Evolutionary conservation across 495 filamentous ascomycete genomes (phyloP), one percentile per base, ranked within the genome.

Genomic region (Mycothermus thermophilus): DNA sequence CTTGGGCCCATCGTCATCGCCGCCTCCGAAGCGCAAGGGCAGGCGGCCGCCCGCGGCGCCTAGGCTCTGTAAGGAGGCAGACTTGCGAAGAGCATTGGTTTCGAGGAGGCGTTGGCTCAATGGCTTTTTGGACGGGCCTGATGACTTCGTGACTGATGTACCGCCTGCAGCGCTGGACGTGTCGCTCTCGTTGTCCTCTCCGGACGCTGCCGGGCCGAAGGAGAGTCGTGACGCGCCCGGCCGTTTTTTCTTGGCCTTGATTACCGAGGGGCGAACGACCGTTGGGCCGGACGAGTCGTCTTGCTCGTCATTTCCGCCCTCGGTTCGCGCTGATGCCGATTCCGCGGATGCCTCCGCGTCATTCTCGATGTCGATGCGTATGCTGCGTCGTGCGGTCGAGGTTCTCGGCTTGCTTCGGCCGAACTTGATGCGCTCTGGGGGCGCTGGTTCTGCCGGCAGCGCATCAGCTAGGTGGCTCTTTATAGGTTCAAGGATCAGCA

Each of bases 31-130:
- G 15, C 77, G 69, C 24, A 74, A 55, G 3, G 75, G 70, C 1
- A 78, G 64, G 58, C 32, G 63, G 47, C 32, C 5, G 51, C 51
- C 32, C 57, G 22, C 22, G n/a, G n/a, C n/a, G n/a, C n/a, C n/a
- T n/a, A 53, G 33, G 54, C 54, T 49, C 13, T 46, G 44, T 12
- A 43, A 31, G 16, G 46, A 47, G 2, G 46, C 39, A 9, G 55
- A 53, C 41, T 48, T 54, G 37, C 71, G 74, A 5, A 72, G 51
- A 2, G 81, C 71, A 57, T 75, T 87, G 36, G 74, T 76, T 47
- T 90, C 80, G 8, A 83, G 59, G 1, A 75, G 75, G 36, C 76
- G 66, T 29, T 80, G 67, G 15, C 79, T 78, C 6, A 93, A 66
- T 5, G 70, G 60, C 51, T 81, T 80, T 56, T 80, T 93, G 0